Base-by-base conservation (phyloP, 192 early-diverging fungal species). In the Coemansia sp. region DNA sequence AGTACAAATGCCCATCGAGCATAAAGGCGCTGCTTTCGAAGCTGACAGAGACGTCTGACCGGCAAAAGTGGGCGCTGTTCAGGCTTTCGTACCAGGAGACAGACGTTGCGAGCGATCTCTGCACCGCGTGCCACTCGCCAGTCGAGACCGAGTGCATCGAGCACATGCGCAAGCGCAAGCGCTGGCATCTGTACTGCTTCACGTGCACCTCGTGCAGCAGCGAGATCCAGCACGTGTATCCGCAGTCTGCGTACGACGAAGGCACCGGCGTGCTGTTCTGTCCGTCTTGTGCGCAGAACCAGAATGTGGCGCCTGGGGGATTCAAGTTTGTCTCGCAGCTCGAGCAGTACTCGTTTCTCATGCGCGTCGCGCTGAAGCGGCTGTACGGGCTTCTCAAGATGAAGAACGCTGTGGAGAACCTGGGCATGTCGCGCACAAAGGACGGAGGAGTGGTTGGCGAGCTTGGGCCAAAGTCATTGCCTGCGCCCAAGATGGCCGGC, bases 91-190 rank as follows among this genome's bases (percentile, higher is more conserved):
- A 85, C 68, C 75, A 83, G 55, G 88, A 89, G 56, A 84, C 85
- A 13, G 86, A 86, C 51, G 85, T 88, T n/a, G 82, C 87, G 20
- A 89, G 91, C 6, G 97, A 97, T 70, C 71, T 91, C 41, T 99
- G 97, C 82, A 76, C 85, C 8, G 39, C 78, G 5, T 99, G 97
- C 81, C 84, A 86, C 58, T 70, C 86, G 9, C 88, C 92, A 0
- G 86, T 98, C 20, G 95, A 98, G 71, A 94, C 96, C 40, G 91
- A 91, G 59, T 98, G 97, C 75, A 85, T 94, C 51, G 89, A 89
- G 57, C 75, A 84, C 54, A 71, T 72, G 62, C 65, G 66, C 48
- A 68, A 75, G 59, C 69, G 65, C 60, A 77, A 81, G 67, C 90
- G 92, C 55, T 94, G 95, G 94, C 95, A 98, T 72, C 69, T 85